phyloP scores from a whole-genome alignment of 1,284 basidiomycete genomes.

The Meira miltonrushii region DNA sequence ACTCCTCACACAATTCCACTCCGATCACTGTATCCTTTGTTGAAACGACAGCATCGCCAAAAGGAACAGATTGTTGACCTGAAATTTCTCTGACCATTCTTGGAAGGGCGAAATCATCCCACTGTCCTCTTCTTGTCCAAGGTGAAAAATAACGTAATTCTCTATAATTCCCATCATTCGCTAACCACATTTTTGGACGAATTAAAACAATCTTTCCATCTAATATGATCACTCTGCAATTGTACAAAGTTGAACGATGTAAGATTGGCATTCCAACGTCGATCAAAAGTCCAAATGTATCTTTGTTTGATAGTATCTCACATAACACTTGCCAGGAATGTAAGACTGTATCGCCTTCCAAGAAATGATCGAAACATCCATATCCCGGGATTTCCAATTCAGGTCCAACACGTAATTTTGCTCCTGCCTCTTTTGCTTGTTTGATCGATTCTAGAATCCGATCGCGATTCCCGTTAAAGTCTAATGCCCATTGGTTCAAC shows the following conservation, averaged over 20 bases:
- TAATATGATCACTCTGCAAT: constrained; percentile 84
- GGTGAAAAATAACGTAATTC: constrained; percentile 94
- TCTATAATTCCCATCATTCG: constrained; percentile 96
- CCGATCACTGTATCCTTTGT: constrained; percentile 94
- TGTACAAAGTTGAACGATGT: constrained; percentile 96
- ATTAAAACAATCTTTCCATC: constrained; percentile 83
- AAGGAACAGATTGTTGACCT: constrained; percentile 88
- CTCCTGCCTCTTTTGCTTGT: constrained; percentile 81
- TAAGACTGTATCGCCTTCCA: constrained; percentile 41
- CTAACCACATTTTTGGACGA: constrained; percentile 98
- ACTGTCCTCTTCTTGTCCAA: constrained; percentile 80
- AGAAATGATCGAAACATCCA: constrained; percentile 46
- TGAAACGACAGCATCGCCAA: constrained; percentile 88
- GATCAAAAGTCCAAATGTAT: constrained; percentile 44
- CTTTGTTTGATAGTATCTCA: constrained; percentile 34
- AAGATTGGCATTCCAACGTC: constrained; percentile 63
- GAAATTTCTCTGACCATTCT: constrained; percentile 78
- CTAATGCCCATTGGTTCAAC: constrained; percentile 91
- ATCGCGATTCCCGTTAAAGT: constrained; percentile 76
- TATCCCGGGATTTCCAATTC: constrained; percentile 93
- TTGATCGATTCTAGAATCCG: constrained; percentile 83
- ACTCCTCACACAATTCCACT: constrained; percentile 91
- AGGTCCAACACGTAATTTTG: constrained; percentile 89
- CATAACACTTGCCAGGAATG: constrained; percentile 49
- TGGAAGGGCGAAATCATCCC: constrained; percentile 83